These are phyloP conservation scores for Pulveroboletus frians DNA, from an alignment of 768 basidiomycete species.

Conservation along the genomic window DNA sequence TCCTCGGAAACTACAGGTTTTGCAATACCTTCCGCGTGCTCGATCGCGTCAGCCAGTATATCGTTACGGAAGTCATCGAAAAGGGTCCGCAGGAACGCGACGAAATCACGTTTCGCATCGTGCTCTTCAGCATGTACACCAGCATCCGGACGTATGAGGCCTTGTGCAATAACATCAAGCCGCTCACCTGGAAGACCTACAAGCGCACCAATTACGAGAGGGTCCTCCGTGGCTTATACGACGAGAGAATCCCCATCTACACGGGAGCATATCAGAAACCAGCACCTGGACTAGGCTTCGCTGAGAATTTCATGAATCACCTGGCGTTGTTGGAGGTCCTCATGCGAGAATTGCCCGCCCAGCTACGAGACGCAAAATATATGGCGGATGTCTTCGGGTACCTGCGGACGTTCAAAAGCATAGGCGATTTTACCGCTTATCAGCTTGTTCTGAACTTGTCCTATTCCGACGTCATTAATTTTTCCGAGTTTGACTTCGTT, in stretches of 20 bases:
- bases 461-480: slow-evolving; percentile 54
- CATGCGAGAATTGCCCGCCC: slow-evolving; percentile 53
- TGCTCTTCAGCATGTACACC: slow-evolving; percentile 69
- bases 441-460: slow-evolving; percentile 61
- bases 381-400: slow-evolving; percentile 61
- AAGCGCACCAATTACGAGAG: slow-evolving; percentile 46
- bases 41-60: slow-evolving; percentile 65
- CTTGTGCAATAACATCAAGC: slow-evolving; percentile 46
- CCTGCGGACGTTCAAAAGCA: slow-evolving; percentile 55
- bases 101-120: slow-evolving; percentile 68
- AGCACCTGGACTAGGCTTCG: slow-evolving; percentile 50
- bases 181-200: slow-evolving; percentile 58
- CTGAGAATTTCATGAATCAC: slow-evolving; percentile 52
- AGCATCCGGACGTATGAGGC: slow-evolving; percentile 68
- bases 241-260: slow-evolving; percentile 47
- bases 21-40: slow-evolving; percentile 74
- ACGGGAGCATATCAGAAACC: slow-evolving; percentile 70
- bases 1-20: slow-evolving; percentile 53
- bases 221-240: slow-evolving; percentile 43
- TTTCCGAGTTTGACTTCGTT: slow-evolving; percentile 65
- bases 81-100: slow-evolving; percentile 54
- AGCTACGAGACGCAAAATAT: slow-evolving; percentile 46
- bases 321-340: slow-evolving; percentile 53
- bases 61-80: slow-evolving; percentile 64
- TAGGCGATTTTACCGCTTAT: slow-evolving; percentile 71